These are phyloP conservation scores for Dryas drummondii DNA, from an alignment of 306 rosid genomes.

Conservation along the genomic window DNA sequence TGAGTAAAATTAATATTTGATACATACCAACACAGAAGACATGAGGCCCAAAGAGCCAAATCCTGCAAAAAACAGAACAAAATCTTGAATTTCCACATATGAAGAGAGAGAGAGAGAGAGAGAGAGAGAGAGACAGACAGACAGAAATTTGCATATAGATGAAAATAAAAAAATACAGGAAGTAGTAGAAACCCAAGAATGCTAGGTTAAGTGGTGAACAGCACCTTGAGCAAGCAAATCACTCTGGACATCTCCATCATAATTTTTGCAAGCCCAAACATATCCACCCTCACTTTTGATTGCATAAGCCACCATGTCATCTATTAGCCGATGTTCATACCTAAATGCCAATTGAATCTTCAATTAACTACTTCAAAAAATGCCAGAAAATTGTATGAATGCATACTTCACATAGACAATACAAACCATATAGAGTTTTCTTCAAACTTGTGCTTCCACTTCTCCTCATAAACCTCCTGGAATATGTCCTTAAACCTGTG, in stretches of 20 bases:
- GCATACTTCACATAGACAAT: constrained; percentile 13
- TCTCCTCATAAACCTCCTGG: constrained; percentile 81
- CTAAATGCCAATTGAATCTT: constrained; percentile 44
- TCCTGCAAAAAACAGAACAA: constrained; percentile 51
- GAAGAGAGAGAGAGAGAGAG: not conserved
- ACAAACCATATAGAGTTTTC: constrained; percentile 84
- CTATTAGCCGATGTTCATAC: constrained; percentile 98
- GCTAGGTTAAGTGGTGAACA: not conserved
- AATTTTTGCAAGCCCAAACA: constrained; percentile 99
- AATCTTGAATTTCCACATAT: constrained; percentile 16
- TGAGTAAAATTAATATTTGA: constrained; percentile 14
- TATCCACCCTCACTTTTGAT: constrained; percentile 97
- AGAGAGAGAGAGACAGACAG: not conserved
- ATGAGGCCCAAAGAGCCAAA: constrained; percentile 97
- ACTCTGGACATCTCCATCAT: constrained; percentile 97
- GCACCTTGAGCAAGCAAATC: constrained; percentile 99
- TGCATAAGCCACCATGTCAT: constrained; percentile 98
- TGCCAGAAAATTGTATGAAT: constrained; percentile 10
- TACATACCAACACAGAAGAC: constrained; percentile 87
- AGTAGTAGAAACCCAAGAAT: not conserved
- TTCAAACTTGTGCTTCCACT: constrained; percentile 88
- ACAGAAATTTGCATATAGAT: not conserved
- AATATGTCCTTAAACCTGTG: constrained; percentile 94
- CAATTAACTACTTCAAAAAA: constrained; percentile 25
- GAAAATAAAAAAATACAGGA: not conserved